Evolutionary conservation across 768 basidiomycete genomes (phyloP).

Genomic region (Amanita muscaria): DNA sequence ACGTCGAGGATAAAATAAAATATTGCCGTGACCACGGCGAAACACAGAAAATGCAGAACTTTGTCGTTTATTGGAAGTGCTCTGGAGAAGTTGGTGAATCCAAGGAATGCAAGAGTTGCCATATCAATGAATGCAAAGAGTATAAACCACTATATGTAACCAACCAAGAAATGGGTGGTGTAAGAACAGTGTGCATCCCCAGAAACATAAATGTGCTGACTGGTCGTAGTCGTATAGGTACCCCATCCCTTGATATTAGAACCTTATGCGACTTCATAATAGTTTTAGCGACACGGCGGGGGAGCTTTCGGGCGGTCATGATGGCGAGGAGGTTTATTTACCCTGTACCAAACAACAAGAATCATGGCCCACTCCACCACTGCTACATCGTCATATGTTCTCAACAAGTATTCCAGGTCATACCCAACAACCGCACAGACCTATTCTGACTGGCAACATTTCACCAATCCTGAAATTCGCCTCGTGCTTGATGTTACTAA

Average conservation of each 20-base stretch:
- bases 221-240: constrained; percentile 66
- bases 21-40: constrained; percentile 63
- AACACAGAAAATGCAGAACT: constrained; percentile 70
- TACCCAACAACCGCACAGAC: constrained; percentile 31
- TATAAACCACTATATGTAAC: constrained; percentile 72
- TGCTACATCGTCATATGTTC: constrained; percentile 44
- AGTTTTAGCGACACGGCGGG: constrained; percentile 40
- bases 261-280: constrained; percentile 68
- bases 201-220: constrained; percentile 26
- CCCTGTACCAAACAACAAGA: constrained; percentile 5
- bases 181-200: neutral
- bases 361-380: constrained; percentile 48
- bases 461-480: constrained; percentile 57
- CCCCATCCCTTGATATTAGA: constrained; percentile 54
- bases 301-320: constrained; percentile 25
- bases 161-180: neutral
- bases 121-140: constrained; percentile 60
- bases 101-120: constrained; percentile 62
- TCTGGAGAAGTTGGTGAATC: constrained; percentile 63
- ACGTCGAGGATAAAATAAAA: constrained; percentile 87
- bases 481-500: constrained; percentile 55
- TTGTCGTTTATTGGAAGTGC: constrained; percentile 71
- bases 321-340: too few species aligned
- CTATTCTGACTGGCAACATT: constrained; percentile 57
- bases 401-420: constrained; percentile 63